Evolutionary conservation across 192 early-diverging fungal species (phyloP).

Genomic region (Entomortierella parvispora): DNA sequence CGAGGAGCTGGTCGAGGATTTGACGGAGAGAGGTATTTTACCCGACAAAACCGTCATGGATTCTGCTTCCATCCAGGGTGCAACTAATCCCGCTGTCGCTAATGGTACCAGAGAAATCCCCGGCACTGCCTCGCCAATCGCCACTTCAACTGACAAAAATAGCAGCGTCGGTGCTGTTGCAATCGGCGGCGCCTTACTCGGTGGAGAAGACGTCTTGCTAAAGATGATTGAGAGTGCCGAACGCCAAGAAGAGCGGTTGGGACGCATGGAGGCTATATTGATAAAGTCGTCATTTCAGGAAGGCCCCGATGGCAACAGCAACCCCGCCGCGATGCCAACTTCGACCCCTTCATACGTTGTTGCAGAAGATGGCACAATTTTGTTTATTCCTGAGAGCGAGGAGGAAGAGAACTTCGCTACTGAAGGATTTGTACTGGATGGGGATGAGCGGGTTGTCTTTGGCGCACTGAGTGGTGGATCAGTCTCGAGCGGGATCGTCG

Average conservation of each 20-base stretch:
- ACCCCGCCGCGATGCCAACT: background rate
- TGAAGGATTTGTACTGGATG: background rate
- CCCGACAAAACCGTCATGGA: constrained; percentile 12
- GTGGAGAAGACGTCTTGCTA: constrained; percentile 35
- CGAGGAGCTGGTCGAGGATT: constrained; percentile 61
- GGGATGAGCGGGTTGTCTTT: constrained; percentile 12
- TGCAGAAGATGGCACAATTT: constrained; percentile 17
- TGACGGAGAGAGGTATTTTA: constrained; percentile 41
- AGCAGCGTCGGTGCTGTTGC: constrained; percentile 4
- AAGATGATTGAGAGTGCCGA: constrained; percentile 40
- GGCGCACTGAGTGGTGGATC: constrained; percentile 17
- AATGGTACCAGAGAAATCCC: background rate
- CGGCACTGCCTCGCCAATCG: background rate
- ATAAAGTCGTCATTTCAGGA: constrained; percentile 3
- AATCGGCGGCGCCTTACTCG: constrained; percentile 36
- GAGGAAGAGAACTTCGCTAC: background rate
- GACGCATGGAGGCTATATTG: constrained; percentile 30
- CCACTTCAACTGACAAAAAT: background rate
- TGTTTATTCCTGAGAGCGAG: constrained; percentile 12
- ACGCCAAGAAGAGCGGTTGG: constrained; percentile 37
- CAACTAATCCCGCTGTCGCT: background rate
- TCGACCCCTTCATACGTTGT: constrained; percentile 9
- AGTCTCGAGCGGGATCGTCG: background rate
- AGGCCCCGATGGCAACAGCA: background rate
- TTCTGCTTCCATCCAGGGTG: background rate